Evolutionary conservation across 2,329 filamentous ascomycete genomes (phyloP).

Genomic region (Penicillium verrucosum): DNA sequence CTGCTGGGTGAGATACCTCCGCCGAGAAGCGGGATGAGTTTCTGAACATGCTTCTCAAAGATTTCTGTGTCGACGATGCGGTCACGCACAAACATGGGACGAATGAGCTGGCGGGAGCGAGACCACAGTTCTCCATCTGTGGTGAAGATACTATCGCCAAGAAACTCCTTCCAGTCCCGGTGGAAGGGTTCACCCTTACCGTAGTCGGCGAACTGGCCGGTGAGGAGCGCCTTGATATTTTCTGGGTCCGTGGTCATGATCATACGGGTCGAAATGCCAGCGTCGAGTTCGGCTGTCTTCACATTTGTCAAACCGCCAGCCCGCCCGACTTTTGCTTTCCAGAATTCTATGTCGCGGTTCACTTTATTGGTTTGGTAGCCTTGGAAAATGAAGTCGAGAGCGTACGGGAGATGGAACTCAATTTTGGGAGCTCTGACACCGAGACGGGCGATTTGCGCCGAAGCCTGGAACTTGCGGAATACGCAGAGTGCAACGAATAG

Average conservation of each 20-base stretch:
- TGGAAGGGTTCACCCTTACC: slow-evolving; percentile 77
- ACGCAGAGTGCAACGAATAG: slow-evolving; percentile 40
- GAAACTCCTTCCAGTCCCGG: slow-evolving; percentile 69
- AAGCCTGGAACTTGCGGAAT: slow-evolving; percentile 29
- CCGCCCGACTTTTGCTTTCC: slow-evolving; percentile 52
- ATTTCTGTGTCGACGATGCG: slow-evolving; percentile 77
- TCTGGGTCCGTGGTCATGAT: slow-evolving; percentile 79
- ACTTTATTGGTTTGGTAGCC: slow-evolving; percentile 52
- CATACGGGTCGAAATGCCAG: slow-evolving; percentile 47
- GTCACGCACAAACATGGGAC: slow-evolving; percentile 84
- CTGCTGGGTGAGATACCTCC: slow-evolving; percentile 36
- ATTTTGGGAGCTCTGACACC: slow-evolving; percentile 37
- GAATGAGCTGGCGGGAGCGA: slow-evolving; percentile 73
- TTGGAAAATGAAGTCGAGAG: slow-evolving; percentile 62
- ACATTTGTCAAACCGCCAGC: slow-evolving; percentile 23
- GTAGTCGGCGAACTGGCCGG: slow-evolving; percentile 79
- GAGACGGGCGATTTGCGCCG: slow-evolving; percentile 30
- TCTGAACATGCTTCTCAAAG: slow-evolving; percentile 76
- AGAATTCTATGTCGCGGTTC: slow-evolving; percentile 61
- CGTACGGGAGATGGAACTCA: slow-evolving; percentile 36
- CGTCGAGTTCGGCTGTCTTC: slow-evolving; percentile 31
- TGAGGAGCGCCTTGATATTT: slow-evolving; percentile 88
- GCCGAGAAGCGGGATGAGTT: slow-evolving; percentile 66
- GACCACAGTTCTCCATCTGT: slow-evolving; percentile 82
- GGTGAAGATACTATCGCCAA: slow-evolving; percentile 81